phyloP scores from a whole-genome alignment of 331 rosid species.

The Ulmus americana region DNA sequence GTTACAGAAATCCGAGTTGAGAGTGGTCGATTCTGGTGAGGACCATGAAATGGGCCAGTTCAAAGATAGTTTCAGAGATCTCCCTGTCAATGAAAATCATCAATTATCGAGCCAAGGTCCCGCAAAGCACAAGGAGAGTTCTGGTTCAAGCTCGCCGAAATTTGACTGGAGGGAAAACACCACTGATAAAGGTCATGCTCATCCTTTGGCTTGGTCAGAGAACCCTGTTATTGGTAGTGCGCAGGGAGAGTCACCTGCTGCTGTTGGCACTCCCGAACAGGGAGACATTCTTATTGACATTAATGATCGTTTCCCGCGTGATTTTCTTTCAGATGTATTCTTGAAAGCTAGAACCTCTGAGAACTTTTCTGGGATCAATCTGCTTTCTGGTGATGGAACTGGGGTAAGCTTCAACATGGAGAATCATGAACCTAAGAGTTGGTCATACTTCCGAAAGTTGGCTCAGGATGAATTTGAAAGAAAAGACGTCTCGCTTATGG shows the following conservation, averaged over 20 bases:
- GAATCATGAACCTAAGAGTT: slow-evolving; percentile 46
- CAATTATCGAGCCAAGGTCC: slow-evolving; percentile 21
- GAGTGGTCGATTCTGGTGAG: slow-evolving; percentile 6
- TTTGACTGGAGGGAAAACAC: slow-evolving; percentile 24
- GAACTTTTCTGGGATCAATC: slow-evolving; percentile 26
- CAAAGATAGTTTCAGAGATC: slow-evolving; percentile 24
- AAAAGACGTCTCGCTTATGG: slow-evolving; percentile 48
- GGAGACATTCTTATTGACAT: slow-evolving; percentile 49
- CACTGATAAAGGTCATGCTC: slow-evolving; percentile 20
- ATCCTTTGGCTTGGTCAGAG: slow-evolving; percentile 16
- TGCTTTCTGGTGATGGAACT: slow-evolving; percentile 36
- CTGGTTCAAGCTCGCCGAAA: slow-evolving; percentile 27
- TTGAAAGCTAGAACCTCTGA: slow-evolving; percentile 35
- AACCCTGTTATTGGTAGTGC: slow-evolving; percentile 20
- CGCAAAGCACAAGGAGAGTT: slow-evolving; percentile 20
- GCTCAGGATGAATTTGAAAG: slow-evolving; percentile 41
- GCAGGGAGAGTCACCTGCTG: slow-evolving; percentile 26
- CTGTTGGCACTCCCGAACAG: slow-evolving; percentile 31
- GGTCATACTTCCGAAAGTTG: slow-evolving; percentile 51
- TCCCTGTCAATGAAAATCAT: slow-evolving; percentile 20
- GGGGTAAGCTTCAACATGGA: slow-evolving; percentile 45
- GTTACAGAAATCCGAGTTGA: slow-evolving; percentile 23
- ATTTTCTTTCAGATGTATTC: slow-evolving; percentile 45
- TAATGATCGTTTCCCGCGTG: slow-evolving; percentile 49
- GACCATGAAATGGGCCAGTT: slow-evolving; percentile 24